Percentiles rank a stretch among this genome's conserved stretches.
Evolutionary conservation across 2,329 filamentous ascomycete species (phyloP).

Genomic region (Fusarium nelsonii): DNA sequence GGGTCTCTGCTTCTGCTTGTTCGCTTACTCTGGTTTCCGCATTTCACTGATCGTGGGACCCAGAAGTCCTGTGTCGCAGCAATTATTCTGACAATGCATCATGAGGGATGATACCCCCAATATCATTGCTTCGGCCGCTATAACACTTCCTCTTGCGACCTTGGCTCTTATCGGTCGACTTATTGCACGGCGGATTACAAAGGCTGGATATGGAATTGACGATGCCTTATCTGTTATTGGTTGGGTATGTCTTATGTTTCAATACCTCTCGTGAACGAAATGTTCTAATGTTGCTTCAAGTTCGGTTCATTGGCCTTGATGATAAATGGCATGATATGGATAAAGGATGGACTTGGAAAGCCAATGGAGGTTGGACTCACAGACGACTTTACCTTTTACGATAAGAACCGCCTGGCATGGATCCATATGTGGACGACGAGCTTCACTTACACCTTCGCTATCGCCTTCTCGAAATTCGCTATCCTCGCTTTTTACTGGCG

Average conservation of each 20-base stretch:
- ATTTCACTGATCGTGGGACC: slow-evolving; percentile 14
- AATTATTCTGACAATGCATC: slow-evolving; percentile 35
- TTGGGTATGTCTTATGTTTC: slow-evolving; percentile 30
- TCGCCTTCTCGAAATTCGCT: slow-evolving; percentile 49
- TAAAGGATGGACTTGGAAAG: slow-evolving; percentile 32
- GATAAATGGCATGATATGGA: slow-evolving; percentile 36
- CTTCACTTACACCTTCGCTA: slow-evolving; percentile 47
- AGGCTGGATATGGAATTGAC: slow-evolving; percentile 41
- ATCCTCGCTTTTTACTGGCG: slow-evolving; percentile 50
- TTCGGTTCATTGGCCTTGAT: slow-evolving; percentile 38
- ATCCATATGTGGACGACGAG: slow-evolving; percentile 47
- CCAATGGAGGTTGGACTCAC: slow-evolving; percentile 34
- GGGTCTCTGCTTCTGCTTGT: slow-evolving; percentile 7
- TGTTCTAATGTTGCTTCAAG: slow-evolving; percentile 13
- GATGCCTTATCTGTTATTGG: slow-evolving; percentile 41
- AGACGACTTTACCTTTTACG: slow-evolving; percentile 26
- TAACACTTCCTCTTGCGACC: slow-evolving; percentile 42
- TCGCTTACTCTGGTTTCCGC: slow-evolving; percentile 10
- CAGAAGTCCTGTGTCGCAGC: not conserved
- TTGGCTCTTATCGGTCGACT: slow-evolving; percentile 36
- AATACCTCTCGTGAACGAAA: not conserved
- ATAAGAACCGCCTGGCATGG: slow-evolving; percentile 36
- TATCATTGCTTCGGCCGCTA: slow-evolving; percentile 40
- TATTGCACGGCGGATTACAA: slow-evolving; percentile 40
- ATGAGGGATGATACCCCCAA: slow-evolving; percentile 43